phyloP scores from a whole-genome alignment of 2,329 filamentous ascomycete genomes.

The Fusarium siculi region DNA sequence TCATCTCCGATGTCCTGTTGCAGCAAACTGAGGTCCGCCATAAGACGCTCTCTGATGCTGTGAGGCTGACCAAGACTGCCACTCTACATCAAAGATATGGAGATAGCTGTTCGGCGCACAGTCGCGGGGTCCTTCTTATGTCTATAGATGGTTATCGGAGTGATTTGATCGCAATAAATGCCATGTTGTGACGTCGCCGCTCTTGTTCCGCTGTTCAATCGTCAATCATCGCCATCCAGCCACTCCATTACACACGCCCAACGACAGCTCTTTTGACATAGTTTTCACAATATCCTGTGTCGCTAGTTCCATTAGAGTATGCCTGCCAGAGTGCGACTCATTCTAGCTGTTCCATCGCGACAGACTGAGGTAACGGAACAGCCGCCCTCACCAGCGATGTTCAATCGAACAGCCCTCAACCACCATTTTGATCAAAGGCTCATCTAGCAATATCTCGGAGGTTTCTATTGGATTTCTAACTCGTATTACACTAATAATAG shows the following conservation, averaged over 20 bases:
- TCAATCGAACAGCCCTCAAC: background rate
- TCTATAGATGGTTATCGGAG: rapidly evolving
- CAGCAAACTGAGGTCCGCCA: background rate
- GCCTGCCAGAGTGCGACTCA: rapidly evolving
- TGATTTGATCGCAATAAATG: background rate
- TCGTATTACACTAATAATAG: rapidly evolving
- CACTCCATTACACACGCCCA: background rate
- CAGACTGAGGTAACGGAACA: background rate
- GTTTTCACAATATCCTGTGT: rapidly evolving
- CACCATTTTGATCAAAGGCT: no score
- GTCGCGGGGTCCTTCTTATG: rapidly evolving
- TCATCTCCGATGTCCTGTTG: background rate
- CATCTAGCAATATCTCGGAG: background rate
- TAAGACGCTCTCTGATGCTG: background rate
- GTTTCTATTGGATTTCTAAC: rapidly evolving
- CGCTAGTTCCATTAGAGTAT: rapidly evolving
- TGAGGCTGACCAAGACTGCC: no score
- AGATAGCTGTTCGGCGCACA: rapidly evolving
- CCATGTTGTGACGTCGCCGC: background rate
- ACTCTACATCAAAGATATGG: rapidly evolving
- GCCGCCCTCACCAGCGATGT: background rate
- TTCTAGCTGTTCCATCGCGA: background rate
- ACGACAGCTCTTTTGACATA: rapidly evolving
- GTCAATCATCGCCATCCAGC: background rate
- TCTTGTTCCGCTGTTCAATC: background rate